Evolutionary conservation across 306 rosid species (phyloP).

Genomic region (Fagus sylvatica): DNA sequence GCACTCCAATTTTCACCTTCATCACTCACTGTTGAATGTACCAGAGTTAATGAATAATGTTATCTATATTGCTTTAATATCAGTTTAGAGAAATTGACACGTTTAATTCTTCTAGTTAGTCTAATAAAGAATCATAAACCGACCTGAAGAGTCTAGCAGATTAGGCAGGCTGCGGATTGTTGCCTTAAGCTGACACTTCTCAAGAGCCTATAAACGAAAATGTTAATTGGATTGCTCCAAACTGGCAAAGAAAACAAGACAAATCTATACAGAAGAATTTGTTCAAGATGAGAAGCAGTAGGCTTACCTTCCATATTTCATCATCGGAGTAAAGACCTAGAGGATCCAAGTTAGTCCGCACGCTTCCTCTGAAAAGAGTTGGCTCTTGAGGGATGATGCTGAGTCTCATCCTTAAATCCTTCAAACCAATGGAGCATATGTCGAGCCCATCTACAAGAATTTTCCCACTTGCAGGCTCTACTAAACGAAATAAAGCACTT

Average conservation of each 20-base stretch:
- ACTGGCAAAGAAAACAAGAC: background rate
- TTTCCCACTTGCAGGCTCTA: constrained; percentile 65
- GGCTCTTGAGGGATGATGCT: constrained; percentile 90
- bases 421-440: constrained; percentile 69
- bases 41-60: background rate
- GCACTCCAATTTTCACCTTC: constrained; percentile 74
- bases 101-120: background rate
- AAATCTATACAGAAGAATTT: background rate
- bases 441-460: constrained; percentile 61
- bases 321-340: constrained; percentile 71
- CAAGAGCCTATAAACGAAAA: constrained; percentile 39
- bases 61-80: background rate
- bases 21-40: constrained; percentile 40
- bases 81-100: background rate
- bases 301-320: constrained; percentile 71
- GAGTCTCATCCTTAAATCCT: constrained; percentile 69
- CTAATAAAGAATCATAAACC: background rate
- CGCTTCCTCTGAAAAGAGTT: constrained; percentile 77
- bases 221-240: background rate
- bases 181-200: constrained; percentile 56
- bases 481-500: constrained; percentile 78
- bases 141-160: constrained; percentile 51
- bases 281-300: constrained; percentile 1
- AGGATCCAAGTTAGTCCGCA: constrained; percentile 80
- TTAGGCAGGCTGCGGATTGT: constrained; percentile 40